Evolutionary conservation across 768 basidiomycete genomes (phyloP), one percentile per base, ranked within the genome.

Genomic region (Phlebiopsis gigantea): DNA sequence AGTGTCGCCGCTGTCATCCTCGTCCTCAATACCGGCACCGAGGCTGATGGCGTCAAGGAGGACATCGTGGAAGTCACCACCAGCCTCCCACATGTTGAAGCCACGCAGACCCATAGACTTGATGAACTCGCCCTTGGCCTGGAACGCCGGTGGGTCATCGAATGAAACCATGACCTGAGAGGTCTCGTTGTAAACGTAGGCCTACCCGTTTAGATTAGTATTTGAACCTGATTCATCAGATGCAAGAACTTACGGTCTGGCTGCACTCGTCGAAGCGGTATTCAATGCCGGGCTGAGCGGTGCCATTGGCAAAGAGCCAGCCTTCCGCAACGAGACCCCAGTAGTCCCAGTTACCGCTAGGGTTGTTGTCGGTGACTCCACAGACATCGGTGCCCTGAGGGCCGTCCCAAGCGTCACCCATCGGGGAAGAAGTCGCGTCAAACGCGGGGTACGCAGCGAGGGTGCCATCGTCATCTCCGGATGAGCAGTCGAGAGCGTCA

Each of bases 41-140:
- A 31, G 9, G 44, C 65, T 66, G 59, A 88, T 85, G 5, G 87
- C 73, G 66, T 87, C 75, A 3, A 89, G 71, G 44, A 90, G 72
- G 19, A 79, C 74, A 62, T 88, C 75, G n/a, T 82, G 60, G 49
- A 70, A 76, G 65, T 88, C 88, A 4, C 84, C 84, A 28, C 79
- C 84, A 46, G 84, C 78, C 65, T 89, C 84, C 87, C 87, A 89
- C 69, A 85, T 79, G 1, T 82, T 72, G 67, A 89, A 89, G 3
- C 88, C 88, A 56, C 71, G 73, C n/a, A 90, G 69, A 5, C 78
- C 79, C 10, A 68, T 68, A 14, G 67, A 57, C 49, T 76, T 75
- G 63, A 89, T 84, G 66, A 77, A 89, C 2, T 65, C 61, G 6
- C 87, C 88, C 71, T 88, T 88, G 51, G 74, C 76, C 10, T 63